A percentile compares a stretch with the other conserved stretches of the same genome.
Conservation (phyloP, 163 green algal genomes). For the Botryococcus braunii region DNA sequence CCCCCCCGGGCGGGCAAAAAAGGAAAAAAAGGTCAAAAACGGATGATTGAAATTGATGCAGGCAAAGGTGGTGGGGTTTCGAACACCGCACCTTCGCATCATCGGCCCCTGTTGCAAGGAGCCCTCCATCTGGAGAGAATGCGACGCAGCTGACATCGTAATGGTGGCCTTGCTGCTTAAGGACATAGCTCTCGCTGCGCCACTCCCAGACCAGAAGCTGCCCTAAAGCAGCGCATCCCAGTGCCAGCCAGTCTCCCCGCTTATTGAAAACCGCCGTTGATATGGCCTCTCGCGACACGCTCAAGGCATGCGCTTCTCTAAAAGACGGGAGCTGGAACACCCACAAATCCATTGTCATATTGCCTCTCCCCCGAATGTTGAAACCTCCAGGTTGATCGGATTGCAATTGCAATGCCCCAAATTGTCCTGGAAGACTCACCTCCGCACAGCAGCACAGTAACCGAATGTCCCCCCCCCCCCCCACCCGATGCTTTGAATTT, state of each 20-base stretch:
- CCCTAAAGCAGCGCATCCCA: conserved; percentile 25
- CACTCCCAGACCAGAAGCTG: conserved; percentile 99
- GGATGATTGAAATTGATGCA: too few species aligned
- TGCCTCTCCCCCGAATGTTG: too few species aligned
- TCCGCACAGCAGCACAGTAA: too few species aligned
- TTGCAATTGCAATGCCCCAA: too few species aligned
- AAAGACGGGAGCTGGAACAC: conserved; percentile 64
- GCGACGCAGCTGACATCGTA: conserved; percentile 53
- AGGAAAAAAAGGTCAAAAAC: too few species aligned
- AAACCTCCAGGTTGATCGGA: too few species aligned
- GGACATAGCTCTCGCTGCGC: conserved; percentile 78
- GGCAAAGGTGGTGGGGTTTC: background rate
- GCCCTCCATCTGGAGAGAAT: conserved; percentile 75
- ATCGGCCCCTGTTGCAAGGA: conserved; percentile 75
- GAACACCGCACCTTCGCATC: conserved; percentile 55
- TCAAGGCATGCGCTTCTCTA: conserved; percentile 62
- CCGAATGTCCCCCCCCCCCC: too few species aligned
- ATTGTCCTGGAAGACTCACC: too few species aligned
- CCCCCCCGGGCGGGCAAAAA: too few species aligned
- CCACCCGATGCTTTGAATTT: too few species aligned
- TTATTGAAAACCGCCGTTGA: conserved; percentile 67
- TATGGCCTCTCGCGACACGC: conserved; percentile 59
- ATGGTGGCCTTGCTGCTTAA: conserved; percentile 80
- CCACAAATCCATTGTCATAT: too few species aligned
- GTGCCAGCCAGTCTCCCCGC: conserved; percentile 86